A percentile compares a stretch with the other conserved stretches of the same genome.
These are phyloP conservation scores for Jatropha curcas DNA, from an alignment of 345 rosid genomes.

Conservation along the genomic window DNA sequence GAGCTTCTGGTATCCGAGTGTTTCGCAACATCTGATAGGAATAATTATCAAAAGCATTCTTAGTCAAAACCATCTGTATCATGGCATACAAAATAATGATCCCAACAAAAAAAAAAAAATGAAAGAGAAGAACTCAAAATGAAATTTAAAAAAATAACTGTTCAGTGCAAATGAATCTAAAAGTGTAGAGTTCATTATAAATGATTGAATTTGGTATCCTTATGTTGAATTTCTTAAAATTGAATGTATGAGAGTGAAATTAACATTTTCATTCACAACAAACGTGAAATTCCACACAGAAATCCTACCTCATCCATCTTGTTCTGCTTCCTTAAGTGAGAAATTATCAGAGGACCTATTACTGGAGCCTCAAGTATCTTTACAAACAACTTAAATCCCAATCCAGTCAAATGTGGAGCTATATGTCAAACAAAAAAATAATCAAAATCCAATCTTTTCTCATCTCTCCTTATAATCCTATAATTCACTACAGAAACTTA, in stretches of 20 bases:
- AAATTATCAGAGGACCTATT: slow-evolving; percentile 55
- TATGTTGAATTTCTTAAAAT: too few relatives aligned
- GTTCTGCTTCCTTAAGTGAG: slow-evolving; percentile 57
- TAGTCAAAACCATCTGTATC: background rate
- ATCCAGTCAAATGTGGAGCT: slow-evolving; percentile 84
- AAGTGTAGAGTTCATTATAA: too few relatives aligned
- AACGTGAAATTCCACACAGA: background rate
- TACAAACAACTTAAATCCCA: slow-evolving; percentile 57
- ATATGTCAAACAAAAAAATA: slow-evolving; percentile 18
- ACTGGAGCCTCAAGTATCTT: slow-evolving; percentile 58
- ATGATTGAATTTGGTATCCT: too few relatives aligned
- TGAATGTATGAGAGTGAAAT: too few relatives aligned
- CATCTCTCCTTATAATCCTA: too few relatives aligned
- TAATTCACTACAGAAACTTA: background rate
- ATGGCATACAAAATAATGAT: background rate
- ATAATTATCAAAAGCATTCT: slow-evolving; percentile 2
- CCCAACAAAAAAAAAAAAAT: background rate
- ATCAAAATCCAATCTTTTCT: too few relatives aligned
- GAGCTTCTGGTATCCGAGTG: slow-evolving; percentile 73
- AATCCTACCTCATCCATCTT: slow-evolving; percentile 55
- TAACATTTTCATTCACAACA: too few relatives aligned
- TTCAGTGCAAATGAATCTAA: too few relatives aligned
- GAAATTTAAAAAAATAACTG: background rate
- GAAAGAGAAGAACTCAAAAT: background rate
- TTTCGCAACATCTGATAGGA: slow-evolving; percentile 54